A percentile compares a stretch with the other conserved stretches of the same genome.
Conservation (phyloP, 225 moss, liverwort and hornwort genomes). For the Bryum argenteum region DNA sequence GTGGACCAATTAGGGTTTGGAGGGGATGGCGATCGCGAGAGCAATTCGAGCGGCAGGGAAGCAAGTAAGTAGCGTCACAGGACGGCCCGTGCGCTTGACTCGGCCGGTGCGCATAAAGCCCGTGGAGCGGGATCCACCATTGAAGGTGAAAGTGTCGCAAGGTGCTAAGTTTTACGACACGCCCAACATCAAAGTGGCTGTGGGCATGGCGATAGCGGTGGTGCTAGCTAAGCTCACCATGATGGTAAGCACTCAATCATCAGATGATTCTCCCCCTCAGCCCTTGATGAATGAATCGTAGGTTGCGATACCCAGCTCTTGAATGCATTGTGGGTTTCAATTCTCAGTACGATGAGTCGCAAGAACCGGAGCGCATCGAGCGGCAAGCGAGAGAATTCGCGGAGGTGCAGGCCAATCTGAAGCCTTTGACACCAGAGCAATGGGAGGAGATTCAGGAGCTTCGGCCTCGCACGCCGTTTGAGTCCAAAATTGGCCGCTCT, state of each 20-base stretch:
- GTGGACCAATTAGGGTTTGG: neutral
- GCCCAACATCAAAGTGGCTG: slow-evolving; percentile 67
- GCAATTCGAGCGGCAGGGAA: slow-evolving; percentile 36
- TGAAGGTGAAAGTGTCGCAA: slow-evolving; percentile 59
- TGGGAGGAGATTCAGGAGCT: slow-evolving; percentile 89
- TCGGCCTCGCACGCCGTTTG: slow-evolving; percentile 85
- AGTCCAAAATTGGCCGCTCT: slow-evolving; percentile 72
- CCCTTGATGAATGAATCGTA: neutral
- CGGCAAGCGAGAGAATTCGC: slow-evolving; percentile 82
- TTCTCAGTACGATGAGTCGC: slow-evolving; percentile 75
- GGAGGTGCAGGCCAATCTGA: slow-evolving; percentile 63
- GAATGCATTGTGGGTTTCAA: neutral
- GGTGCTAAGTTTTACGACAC: slow-evolving; percentile 71
- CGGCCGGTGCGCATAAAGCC: slow-evolving; percentile 40
- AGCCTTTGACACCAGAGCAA: slow-evolving; percentile 61
- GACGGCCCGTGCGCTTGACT: slow-evolving; percentile 40
- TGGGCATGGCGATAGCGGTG: slow-evolving; percentile 75
- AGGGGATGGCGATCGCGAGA: slow-evolving; percentile 41
- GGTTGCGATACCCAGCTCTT: no score
- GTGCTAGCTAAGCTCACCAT: slow-evolving; percentile 86
- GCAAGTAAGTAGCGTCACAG: slow-evolving; percentile 26
- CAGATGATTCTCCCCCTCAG: neutral
- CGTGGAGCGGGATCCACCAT: slow-evolving; percentile 20
- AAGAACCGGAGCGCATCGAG: slow-evolving; percentile 79
- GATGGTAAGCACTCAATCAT: slow-evolving; percentile 53